These are phyloP conservation scores for Taphrina sp. DNA, from an alignment of 1,139 yeast genomes.

Conservation along the genomic window DNA sequence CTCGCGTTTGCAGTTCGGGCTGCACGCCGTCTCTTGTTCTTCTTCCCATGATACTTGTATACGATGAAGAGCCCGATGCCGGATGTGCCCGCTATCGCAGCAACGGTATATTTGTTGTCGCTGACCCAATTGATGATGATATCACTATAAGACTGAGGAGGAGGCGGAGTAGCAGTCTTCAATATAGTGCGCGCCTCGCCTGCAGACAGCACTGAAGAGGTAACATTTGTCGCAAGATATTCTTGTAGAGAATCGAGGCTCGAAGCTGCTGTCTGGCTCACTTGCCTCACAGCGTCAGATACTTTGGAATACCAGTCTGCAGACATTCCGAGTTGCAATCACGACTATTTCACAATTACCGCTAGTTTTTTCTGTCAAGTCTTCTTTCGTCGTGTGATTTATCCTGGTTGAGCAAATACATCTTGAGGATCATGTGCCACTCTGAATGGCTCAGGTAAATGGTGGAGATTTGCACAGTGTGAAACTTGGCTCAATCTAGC, in stretches of 20 bases:
- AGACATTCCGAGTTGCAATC: too few relatives aligned
- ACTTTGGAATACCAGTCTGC: slow-evolving; percentile 28
- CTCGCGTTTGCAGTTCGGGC: slow-evolving; percentile 26
- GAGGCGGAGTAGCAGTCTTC: slow-evolving; percentile 13
- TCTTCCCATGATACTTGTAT: slow-evolving; percentile 5
- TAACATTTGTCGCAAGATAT: too few relatives aligned
- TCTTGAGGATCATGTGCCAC: too few relatives aligned
- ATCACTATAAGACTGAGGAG: slow-evolving; percentile 17
- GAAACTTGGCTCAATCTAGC: too few relatives aligned
- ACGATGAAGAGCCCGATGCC: slow-evolving; percentile 18
- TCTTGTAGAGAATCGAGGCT: slow-evolving; percentile 11
- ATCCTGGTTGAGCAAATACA: too few relatives aligned
- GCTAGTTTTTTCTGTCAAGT: too few relatives aligned
- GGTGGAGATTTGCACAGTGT: too few relatives aligned
- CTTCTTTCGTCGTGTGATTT: too few relatives aligned
- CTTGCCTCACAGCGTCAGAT: slow-evolving; percentile 1
- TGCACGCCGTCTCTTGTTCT: slow-evolving; percentile 20
- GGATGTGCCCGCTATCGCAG: slow-evolving; percentile 4
- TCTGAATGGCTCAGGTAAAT: too few relatives aligned
- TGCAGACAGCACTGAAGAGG: slow-evolving; percentile 3
- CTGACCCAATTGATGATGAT: background rate
- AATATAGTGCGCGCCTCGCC: background rate
- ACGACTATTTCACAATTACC: too few relatives aligned
- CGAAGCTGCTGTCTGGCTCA: background rate
- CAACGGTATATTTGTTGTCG: slow-evolving; percentile 13